These are phyloP conservation scores for Pleurotus eryngii DNA, from an alignment of 768 basidiomycete genomes.

Conservation along the genomic window DNA sequence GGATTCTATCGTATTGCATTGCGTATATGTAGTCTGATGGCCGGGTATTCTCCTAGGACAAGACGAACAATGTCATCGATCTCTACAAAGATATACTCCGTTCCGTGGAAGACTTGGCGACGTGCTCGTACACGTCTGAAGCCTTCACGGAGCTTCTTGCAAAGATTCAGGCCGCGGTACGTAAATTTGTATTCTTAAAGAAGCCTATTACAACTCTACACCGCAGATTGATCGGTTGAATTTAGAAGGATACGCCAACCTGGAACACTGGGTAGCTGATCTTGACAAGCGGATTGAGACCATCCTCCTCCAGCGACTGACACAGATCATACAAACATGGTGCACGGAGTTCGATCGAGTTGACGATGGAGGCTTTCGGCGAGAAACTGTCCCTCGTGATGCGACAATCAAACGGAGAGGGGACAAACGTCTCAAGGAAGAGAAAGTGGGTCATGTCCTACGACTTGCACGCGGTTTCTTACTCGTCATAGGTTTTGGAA, in stretches of 20 bases:
- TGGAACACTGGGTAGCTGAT: slow-evolving; percentile 89
- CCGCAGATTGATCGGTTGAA: slow-evolving; percentile 87
- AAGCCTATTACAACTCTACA: not conserved
- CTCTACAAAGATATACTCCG: slow-evolving; percentile 82
- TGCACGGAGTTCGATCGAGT: slow-evolving; percentile 79
- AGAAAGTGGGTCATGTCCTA: slow-evolving; percentile 52
- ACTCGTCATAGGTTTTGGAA: slow-evolving; percentile 55
- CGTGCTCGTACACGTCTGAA: slow-evolving; percentile 81
- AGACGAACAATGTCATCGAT: slow-evolving; percentile 91
- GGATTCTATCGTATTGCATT: slow-evolving; percentile 1
- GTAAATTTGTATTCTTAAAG: slow-evolving; percentile 20
- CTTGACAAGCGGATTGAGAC: slow-evolving; percentile 81
- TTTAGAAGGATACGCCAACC: slow-evolving; percentile 91
- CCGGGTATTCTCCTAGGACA: slow-evolving; percentile 54
- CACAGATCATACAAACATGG: slow-evolving; percentile 81
- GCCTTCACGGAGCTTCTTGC: slow-evolving; percentile 77
- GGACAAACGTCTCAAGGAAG: slow-evolving; percentile 73
- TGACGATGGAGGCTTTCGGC: slow-evolving; percentile 64
- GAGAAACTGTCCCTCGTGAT: slow-evolving; percentile 53
- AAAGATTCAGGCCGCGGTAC: slow-evolving; percentile 80
- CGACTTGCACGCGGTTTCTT: not conserved
- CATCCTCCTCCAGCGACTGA: slow-evolving; percentile 72
- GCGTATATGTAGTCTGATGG: not conserved
- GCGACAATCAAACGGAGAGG: slow-evolving; percentile 61
- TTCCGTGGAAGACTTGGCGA: slow-evolving; percentile 81